Evolutionary conservation across 1,284 basidiomycete species (phyloP).

Genomic region (Trichosporon coremiiforme): DNA sequence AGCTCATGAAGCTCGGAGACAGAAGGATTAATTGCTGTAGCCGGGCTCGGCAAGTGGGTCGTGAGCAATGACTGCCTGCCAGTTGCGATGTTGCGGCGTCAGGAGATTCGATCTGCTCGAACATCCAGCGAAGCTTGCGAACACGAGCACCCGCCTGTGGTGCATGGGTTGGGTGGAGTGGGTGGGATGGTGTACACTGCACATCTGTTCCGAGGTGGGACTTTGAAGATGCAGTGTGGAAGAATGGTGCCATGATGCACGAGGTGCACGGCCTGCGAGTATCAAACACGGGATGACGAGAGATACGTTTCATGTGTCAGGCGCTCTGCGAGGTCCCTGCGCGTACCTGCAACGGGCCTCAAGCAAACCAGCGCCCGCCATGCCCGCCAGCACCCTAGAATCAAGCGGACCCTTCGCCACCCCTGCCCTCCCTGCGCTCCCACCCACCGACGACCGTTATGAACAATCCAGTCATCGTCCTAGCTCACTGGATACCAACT

Average conservation of each 20-base stretch:
- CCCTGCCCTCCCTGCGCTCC: neutral
- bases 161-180: neutral
- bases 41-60: slow-evolving; percentile 11
- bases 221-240: neutral
- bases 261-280: slow-evolving; percentile 4
- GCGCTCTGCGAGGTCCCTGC: neutral
- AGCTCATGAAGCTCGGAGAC: neutral
- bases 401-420: neutral
- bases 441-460: neutral
- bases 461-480: slow-evolving; percentile 13
- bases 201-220: neutral
- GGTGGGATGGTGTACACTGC: neutral
- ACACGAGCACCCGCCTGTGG: neutral
- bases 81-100: neutral
- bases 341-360: slow-evolving; percentile 1
- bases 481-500: neutral
- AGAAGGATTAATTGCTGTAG: slow-evolving; percentile 2
- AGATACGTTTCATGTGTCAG: slow-evolving; percentile 16
- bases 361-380: neutral
- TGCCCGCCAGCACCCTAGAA: neutral
- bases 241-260: neutral
- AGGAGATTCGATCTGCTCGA: slow-evolving; percentile 5
- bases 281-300: slow-evolving; percentile 20
- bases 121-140: neutral
- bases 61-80: slow-evolving; percentile 6